Conservation (phyloP, 371 early-diverging fungal genomes). For the Circinella minor region DNA sequence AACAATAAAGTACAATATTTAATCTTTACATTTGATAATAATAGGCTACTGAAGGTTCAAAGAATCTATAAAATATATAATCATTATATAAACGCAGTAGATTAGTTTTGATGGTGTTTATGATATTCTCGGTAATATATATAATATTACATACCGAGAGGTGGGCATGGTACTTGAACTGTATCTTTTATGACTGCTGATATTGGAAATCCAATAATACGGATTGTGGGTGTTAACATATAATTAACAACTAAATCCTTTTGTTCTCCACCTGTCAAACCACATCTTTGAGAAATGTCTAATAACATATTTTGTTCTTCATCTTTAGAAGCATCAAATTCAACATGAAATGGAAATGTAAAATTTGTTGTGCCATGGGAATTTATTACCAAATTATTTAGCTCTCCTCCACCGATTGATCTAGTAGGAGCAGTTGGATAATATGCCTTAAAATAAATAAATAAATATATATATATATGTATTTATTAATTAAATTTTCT, state of each 20-base stretch:
- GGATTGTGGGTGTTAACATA: constrained; percentile 23
- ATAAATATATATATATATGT: neutral
- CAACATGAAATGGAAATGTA: constrained; percentile 40
- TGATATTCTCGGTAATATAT: neutral
- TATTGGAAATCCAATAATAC: constrained; percentile 25
- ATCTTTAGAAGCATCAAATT: constrained; percentile 35
- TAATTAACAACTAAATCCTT: constrained; percentile 27
- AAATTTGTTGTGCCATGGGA: constrained; percentile 34
- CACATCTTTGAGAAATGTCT: constrained; percentile 45
- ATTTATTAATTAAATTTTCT: no score
- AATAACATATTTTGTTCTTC: constrained; percentile 30
- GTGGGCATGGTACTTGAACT: constrained; percentile 27
- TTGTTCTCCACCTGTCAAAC: constrained; percentile 27
- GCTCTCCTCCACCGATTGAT: constrained; percentile 43
- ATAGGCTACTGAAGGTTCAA: neutral
- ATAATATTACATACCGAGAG: neutral
- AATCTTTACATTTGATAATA: neutral
- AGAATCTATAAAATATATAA: neutral
- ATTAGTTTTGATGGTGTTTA: neutral
- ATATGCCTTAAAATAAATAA: constrained; percentile 35
- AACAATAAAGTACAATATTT: neutral
- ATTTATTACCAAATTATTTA: constrained; percentile 33
- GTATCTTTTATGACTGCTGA: constrained; percentile 19
- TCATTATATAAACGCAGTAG: neutral
- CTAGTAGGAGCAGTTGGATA: constrained; percentile 35